phyloP scores from a whole-genome alignment of 306 rosid species.

The Trichosanthes cucumerina region DNA sequence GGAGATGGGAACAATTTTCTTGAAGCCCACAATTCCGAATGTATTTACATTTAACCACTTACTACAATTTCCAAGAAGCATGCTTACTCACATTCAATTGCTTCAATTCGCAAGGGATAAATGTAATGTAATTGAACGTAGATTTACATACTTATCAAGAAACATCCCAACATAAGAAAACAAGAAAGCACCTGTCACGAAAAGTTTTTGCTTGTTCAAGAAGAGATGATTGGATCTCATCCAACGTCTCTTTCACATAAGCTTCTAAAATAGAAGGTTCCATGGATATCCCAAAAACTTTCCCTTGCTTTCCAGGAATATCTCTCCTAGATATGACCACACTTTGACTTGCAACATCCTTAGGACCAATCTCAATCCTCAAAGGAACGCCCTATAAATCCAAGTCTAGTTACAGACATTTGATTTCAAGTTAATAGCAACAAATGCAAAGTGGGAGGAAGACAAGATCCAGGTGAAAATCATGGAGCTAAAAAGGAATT shows the following conservation, averaged over 20 bases:
- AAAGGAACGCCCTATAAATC: conserved; percentile 84
- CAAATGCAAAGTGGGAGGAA: not conserved
- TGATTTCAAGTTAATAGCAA: not conserved
- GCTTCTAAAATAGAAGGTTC: conserved; percentile 63
- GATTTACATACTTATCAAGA: not conserved
- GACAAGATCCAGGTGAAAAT: not conserved
- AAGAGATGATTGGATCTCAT: conserved; percentile 56
- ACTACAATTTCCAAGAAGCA: not conserved
- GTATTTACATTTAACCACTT: not conserved
- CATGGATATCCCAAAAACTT: conserved; percentile 85
- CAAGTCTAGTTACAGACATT: not conserved
- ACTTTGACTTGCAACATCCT: conserved; percentile 75
- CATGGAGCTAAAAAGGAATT: not conserved
- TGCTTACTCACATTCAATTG: not conserved
- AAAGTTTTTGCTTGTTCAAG: conserved; percentile 47
- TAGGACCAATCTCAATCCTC: conserved; percentile 94
- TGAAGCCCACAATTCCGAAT: not conserved
- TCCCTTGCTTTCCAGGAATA: conserved; percentile 89
- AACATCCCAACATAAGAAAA: not conserved
- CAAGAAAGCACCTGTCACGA: conserved; percentile 62
- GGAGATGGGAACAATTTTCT: not conserved
- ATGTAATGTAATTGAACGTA: not conserved
- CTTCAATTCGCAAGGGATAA: not conserved
- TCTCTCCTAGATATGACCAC: conserved; percentile 90
- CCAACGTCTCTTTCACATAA: conserved; percentile 68